Conservation (phyloP, 2,329 filamentous ascomycete genomes). For the Colletotrichum sp. region DNA sequence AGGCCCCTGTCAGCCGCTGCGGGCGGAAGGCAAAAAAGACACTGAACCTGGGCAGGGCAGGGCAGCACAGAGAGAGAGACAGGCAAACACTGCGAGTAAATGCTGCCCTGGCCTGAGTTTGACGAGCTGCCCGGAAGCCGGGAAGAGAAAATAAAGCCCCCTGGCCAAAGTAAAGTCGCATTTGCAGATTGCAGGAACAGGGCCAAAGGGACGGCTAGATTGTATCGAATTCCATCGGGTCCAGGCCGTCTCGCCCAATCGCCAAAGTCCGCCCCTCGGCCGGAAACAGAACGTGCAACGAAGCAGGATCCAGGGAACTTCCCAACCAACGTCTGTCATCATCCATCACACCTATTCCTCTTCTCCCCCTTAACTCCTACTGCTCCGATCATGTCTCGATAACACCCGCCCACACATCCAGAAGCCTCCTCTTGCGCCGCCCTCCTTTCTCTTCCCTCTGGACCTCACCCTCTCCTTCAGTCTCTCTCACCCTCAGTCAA, state of each 20-base stretch:
- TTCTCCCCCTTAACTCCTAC: neutral
- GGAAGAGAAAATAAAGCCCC: neutral
- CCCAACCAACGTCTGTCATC: neutral
- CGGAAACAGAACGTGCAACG: constrained; percentile 4
- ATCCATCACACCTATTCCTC: too few relatives aligned
- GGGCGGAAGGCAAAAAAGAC: neutral
- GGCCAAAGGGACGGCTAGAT: neutral
- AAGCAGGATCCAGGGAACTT: neutral
- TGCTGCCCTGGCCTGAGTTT: neutral
- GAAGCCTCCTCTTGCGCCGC: neutral
- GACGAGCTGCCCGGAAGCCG: neutral
- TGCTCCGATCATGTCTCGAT: neutral
- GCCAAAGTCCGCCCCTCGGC: neutral
- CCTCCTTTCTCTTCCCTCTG: neutral
- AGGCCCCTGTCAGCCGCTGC: neutral
- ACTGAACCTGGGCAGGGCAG: neutral
- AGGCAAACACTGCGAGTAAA: neutral
- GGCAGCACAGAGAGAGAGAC: neutral
- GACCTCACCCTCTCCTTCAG: neutral
- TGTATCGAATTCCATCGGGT: neutral
- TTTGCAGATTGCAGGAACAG: neutral
- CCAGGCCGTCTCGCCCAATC: neutral
- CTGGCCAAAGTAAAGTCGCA: neutral
- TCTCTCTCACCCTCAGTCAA: neutral
- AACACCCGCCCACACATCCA: neutral